Base-by-base conservation (phyloP, 2,329 filamentous ascomycete genomes). In the Alternaria incomplexa region DNA sequence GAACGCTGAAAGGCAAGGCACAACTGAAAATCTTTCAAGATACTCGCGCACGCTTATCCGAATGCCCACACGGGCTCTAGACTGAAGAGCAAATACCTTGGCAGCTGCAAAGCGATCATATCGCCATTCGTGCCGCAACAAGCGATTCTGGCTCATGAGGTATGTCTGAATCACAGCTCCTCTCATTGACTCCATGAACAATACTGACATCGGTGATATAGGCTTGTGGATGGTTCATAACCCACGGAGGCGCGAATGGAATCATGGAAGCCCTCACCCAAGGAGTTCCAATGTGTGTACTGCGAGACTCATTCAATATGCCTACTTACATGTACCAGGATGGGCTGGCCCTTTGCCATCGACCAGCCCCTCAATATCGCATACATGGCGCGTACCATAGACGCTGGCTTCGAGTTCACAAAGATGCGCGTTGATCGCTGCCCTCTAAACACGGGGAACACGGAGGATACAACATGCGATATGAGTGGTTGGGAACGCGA, bases 221-320 rank as follows among this genome's bases (percentile, higher is more conserved):
- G 40, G 40, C 40, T 10, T 43, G 40, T n/a, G 40, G 40, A 43
- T 43, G 40, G 40, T 43, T 43, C n/a, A 43, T 43, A 43, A 43
- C 40, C 13, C 40, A 43, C 40, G 40, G 40, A n/a, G 40, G 40
- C 15, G 40, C 40, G n/a, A 43, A 43, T 4, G 40, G 40, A 9
- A 13, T 43, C 40, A 20, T 43, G 40, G 40, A 43, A 17, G n/a
- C 40, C 9, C 40, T 43, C 17, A 43, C 40, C n/a, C 40, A 43
- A 20, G 40, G 40, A n/a, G 11, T 43, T 17, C 40, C 40, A 20
- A 43, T 43, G 40, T 43, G 8, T 9, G 40, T 43, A 43, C 40
- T 10, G 5, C 40, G 8, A 43, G n/a, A 13, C 40, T 5, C 40
- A 11, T 43, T 3, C 25, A n/a, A 17, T 13, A 43, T 17, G 5